Conservation (phyloP, 129 eudicot genomes). For the Centella asiatica region DNA sequence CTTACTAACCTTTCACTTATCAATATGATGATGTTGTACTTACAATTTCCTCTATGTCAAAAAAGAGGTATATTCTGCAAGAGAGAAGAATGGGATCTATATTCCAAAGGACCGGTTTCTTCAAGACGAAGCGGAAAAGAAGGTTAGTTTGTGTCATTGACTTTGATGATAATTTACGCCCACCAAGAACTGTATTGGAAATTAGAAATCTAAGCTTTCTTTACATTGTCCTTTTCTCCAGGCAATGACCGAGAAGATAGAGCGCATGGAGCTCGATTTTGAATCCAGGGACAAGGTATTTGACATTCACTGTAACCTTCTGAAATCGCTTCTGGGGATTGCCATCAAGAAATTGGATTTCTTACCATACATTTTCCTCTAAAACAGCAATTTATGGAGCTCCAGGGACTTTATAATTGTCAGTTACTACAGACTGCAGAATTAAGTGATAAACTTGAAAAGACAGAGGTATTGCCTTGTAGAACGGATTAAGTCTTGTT, state of each 20-base stretch:
- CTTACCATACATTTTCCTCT: conserved; percentile 5
- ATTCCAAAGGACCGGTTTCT: conserved; percentile 95
- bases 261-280: conserved; percentile 86
- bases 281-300: conserved; percentile 93
- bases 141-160: conserved; percentile 33
- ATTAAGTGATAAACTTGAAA: conserved; percentile 72
- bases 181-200: not conserved
- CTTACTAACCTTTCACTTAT: too few relatives aligned
- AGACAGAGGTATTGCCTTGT: conserved; percentile 59
- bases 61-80: conserved; percentile 91
- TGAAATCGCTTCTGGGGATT: not conserved
- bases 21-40: not conserved
- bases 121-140: conserved; percentile 94
- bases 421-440: conserved; percentile 71
- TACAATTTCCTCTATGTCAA: conserved; percentile 5
- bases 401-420: conserved; percentile 71
- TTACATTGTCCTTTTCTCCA: conserved; percentile 11
- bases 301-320: not conserved
- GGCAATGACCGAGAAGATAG: conserved; percentile 96
- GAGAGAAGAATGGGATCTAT: conserved; percentile 96
- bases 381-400: conserved; percentile 80
- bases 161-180: not conserved
- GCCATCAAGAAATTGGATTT: not conserved
- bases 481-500: not conserved
- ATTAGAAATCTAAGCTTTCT: not conserved